Conservation (phyloP, 176 grass and related monocot species). For the Aegilops umbellulata region DNA sequence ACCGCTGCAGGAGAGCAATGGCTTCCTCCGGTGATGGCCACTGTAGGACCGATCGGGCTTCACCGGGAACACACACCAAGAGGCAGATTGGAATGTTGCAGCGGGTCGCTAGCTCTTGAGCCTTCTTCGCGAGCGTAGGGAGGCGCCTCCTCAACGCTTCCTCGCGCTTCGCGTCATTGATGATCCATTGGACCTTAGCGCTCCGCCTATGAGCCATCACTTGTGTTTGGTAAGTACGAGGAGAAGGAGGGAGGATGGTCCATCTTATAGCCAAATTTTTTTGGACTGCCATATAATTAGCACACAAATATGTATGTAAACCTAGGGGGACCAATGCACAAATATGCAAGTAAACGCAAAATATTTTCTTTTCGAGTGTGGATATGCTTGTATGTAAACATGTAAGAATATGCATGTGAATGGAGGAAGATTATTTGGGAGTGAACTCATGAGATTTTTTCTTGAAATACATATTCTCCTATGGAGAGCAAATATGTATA, state of each 20-base stretch:
- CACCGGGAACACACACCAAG: not conserved
- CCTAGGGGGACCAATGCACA: too few species aligned
- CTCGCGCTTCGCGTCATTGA: not conserved
- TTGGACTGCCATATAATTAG: not conserved
- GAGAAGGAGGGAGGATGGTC: not conserved
- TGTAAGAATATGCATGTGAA: not conserved
- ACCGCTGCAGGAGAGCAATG: not conserved
- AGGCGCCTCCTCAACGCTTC: not conserved
- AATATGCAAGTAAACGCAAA: too few species aligned
- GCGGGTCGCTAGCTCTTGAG: not conserved
- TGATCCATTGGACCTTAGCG: not conserved
- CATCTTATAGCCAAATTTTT: not conserved
- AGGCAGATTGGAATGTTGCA: not conserved
- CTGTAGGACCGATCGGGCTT: not conserved
- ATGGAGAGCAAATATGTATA: too few species aligned
- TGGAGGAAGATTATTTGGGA: not conserved
- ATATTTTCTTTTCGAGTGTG: too few species aligned
- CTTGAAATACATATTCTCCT: too few species aligned
- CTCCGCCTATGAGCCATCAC: not conserved
- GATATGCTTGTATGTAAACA: not conserved
- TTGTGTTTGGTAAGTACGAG: not conserved
- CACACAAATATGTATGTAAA: too few species aligned
- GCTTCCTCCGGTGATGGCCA: not conserved
- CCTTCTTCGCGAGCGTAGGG: not conserved
- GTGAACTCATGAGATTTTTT: too few species aligned